phyloP scores from a whole-genome alignment of 2,329 filamentous ascomycete species.

The Diaporthe citriasiana region DNA sequence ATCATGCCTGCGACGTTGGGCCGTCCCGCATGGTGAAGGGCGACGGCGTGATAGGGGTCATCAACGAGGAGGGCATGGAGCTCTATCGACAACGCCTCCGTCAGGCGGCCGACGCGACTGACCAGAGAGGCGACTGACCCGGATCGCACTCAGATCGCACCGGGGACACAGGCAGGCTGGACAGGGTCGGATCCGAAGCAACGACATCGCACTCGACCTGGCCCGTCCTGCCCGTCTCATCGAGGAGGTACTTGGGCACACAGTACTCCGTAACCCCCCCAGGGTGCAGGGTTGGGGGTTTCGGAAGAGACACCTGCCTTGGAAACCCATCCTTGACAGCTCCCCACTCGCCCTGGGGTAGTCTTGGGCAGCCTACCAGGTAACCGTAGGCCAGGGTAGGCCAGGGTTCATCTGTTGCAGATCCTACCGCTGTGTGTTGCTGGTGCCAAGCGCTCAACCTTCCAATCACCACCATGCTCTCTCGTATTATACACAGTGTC shows the following conservation, averaged over 20 bases:
- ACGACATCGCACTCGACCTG: background rate
- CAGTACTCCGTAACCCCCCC: background rate
- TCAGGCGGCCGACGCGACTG: constrained; percentile 26
- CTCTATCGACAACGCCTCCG: background rate
- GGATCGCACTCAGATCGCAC: background rate
- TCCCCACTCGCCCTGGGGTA: constrained; percentile 2
- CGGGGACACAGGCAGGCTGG: background rate
- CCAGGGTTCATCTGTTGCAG: background rate
- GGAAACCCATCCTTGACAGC: constrained; percentile 1
- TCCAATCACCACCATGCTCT: constrained; percentile 4
- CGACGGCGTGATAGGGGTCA: constrained; percentile 16
- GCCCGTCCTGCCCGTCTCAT: background rate
- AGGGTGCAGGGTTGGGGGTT: constrained; percentile 15
- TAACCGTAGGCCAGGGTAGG: background rate
- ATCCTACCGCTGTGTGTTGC: background rate
- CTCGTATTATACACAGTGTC: constrained; percentile 18
- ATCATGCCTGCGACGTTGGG: constrained; percentile 20
- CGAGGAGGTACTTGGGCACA: background rate
- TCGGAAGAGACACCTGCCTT: constrained; percentile 32
- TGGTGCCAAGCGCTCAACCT: background rate
- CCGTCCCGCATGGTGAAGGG: background rate
- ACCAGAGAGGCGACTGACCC: constrained; percentile 15
- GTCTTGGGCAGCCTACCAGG: too few species aligned
- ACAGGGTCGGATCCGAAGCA: constrained; percentile 26
- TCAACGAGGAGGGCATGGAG: background rate